phyloP scores from a whole-genome alignment of 2,329 filamentous ascomycete genomes.

The Moelleriella libera region DNA sequence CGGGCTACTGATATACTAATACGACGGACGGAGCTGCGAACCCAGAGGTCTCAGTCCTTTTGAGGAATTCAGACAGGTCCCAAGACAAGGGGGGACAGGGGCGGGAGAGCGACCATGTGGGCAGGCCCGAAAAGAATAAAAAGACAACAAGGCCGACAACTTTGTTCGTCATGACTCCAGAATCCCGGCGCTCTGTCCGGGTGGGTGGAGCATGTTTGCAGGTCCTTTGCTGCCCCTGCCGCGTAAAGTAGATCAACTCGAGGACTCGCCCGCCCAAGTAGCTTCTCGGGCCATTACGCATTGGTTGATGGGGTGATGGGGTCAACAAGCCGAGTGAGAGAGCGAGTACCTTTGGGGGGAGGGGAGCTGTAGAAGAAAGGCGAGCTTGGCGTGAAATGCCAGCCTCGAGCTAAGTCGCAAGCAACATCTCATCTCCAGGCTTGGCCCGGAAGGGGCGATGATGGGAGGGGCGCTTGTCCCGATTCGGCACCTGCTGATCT shows the following conservation, averaged over 20 bases:
- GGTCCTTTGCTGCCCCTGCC: neutral
- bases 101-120: neutral
- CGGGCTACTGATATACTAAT: neutral
- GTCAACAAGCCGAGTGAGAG: neutral
- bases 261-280: no score
- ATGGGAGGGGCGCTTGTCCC: neutral
- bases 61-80: neutral
- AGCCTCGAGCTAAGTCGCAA: neutral
- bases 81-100: neutral
- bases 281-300: no score
- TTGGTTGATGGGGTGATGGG: neutral
- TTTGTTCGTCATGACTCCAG: neutral
- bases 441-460: neutral
- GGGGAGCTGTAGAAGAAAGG: neutral
- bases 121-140: neutral
- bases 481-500: neutral
- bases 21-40: neutral
- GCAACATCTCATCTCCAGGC: neutral
- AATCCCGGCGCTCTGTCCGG: neutral
- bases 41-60: neutral
- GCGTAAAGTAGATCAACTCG: neutral
- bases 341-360: neutral
- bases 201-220: neutral
- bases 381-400: neutral
- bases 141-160: neutral